Evolutionary conservation across 2,329 filamentous ascomycete species (phyloP), one percentile per base, ranked within the genome.

Genomic region (Pseudocercospora fijiensis): DNA sequence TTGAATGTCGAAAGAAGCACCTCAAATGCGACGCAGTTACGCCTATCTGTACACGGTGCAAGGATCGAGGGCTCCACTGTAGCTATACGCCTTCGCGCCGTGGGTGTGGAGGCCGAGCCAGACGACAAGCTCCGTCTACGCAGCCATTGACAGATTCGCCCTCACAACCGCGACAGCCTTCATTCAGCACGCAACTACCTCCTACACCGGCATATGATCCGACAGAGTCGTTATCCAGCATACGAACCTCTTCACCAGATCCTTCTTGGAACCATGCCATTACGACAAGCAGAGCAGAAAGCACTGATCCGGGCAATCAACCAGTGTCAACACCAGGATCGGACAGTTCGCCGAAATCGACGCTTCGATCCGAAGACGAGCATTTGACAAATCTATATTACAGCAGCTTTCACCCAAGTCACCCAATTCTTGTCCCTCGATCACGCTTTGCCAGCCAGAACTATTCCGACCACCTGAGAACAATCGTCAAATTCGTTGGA

Each of bases 21-120:
- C 82, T 92, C 56, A 93, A 91, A 74, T 93, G 90, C 74, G 88
- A 92, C 75, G 89, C 89, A 27, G 78, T 81, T 41, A 87, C 78
- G 30, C 90, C 90, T 11, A 67, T 77, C 30, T 93, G 90, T 77
- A 83, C 84, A 53, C 86, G 90, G 60, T 93, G 90, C 76, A 78
- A 78, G 22, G 77, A 80, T 57, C 82, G 84, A 55, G 83, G 84
- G 61, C 78, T 82, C 18, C 82, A 88, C 55, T 94, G 90, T 75
- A 78, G 87, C 72, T 92, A 91, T 74, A 85, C 91, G 56, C 86
- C 88, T 51, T 92, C 89, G 43, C 86, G 90, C 49, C 85, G 90
- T 65, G 90, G 90, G 28, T 91, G 90, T 79, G 91, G 90, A 76
- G 88, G 88, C 13, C 65, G 69, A 13, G 56, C 61, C 24, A 70